Evolutionary conservation across 306 rosid species (phyloP).

Genomic region (Argentina anserina): DNA sequence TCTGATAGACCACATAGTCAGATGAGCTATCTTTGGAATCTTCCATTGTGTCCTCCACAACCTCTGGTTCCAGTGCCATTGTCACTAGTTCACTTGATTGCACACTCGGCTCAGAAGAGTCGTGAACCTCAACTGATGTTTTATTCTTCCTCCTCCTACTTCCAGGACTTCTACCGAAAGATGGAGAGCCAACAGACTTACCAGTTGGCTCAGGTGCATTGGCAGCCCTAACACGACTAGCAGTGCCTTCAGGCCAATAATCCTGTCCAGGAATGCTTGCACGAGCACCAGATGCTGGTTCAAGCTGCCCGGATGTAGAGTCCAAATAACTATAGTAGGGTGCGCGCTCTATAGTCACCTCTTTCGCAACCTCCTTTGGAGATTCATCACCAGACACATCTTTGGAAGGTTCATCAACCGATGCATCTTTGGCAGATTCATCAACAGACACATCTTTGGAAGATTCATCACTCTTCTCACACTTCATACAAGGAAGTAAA

Average conservation of each 20-base stretch:
- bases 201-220: conserved; percentile 79
- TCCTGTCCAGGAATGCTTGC: conserved; percentile 87
- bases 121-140: conserved; percentile 38
- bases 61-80: conserved; percentile 30
- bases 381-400: conserved; percentile 34
- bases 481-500: conserved; percentile 50
- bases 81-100: conserved; percentile 33
- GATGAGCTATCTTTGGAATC: conserved; percentile 55
- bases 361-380: conserved; percentile 31
- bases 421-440: conserved; percentile 27
- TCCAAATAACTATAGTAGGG: conserved; percentile 81
- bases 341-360: conserved; percentile 67
- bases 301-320: conserved; percentile 90
- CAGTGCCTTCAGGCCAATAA: conserved; percentile 97
- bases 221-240: conserved; percentile 75
- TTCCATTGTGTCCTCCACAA: conserved; percentile 45
- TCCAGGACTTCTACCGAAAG: conserved; percentile 84
- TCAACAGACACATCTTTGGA: conserved; percentile 38
- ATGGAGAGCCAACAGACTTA: conserved; percentile 66
- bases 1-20: conserved; percentile 74
- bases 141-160: conserved; percentile 85
- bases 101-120: conserved; percentile 29
- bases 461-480: conserved; percentile 65
- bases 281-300: conserved; percentile 98
- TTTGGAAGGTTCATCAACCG: conserved; percentile 31